Base-by-base conservation (phyloP, 306 rosid genomes). In the Trifolium repens region DNA sequence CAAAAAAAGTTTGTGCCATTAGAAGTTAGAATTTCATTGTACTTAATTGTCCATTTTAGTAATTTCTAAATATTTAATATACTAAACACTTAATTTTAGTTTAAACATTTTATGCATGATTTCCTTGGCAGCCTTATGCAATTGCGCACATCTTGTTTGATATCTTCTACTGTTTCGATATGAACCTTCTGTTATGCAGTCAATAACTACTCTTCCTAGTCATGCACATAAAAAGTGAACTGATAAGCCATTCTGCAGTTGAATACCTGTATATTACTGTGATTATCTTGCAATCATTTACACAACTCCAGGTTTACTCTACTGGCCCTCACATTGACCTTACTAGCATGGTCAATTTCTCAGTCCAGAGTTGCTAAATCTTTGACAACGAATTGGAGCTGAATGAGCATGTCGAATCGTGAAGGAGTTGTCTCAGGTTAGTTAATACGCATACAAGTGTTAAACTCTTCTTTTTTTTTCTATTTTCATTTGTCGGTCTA, bases 231-330 rank as follows among this genome's bases (percentile, higher is more conserved):
- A 49, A 86, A 86, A 73, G 87, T 39, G 42, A 39, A 39, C 9
- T 88, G 76, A 87, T 87, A 73, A 90, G 89, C 61, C 85, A 88
- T 40, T 75, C 83, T 72, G 79, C 82, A 40, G 79, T 63, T 71
- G 85, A 84, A 73, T 72, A 39, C 52, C 52, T 5, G 9, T 65
- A 16, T 16, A 64, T 37, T 4, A 40, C 32, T 8, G 30, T 83
- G 82, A 35, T 62, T 88, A 88, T 74, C 84, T 84, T 78, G 74
- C 80, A 85, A 82, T 76, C 85, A 76, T 79, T 64, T 79, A 30
- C 85, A 85, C 73, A 73, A 77, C 17, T 72, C 71, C 71, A 39
- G 42, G 42, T 7, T 39, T 61, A 63, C 69, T 59, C 86, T 74
- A 44, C 81, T 57, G 78, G 85, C 74, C 73, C 67, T 16, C 81